Conservation (phyloP, 163 green algal genomes). For the Scenedesmus sp. region DNA sequence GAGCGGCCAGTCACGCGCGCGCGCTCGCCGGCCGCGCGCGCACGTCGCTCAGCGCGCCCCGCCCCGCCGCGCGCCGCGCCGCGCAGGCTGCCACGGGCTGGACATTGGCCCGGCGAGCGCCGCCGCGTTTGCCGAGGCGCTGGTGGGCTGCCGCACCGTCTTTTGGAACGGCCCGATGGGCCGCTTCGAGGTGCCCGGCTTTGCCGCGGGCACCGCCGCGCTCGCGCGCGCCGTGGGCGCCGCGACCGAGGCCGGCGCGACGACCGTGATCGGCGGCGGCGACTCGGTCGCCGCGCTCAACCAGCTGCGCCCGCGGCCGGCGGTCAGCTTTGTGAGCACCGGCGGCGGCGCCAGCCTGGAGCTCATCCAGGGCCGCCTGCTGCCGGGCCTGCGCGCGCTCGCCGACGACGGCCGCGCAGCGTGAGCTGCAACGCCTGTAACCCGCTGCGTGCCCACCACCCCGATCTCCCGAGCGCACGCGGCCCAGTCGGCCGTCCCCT, state of each 20-base stretch:
- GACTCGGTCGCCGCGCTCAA: slow-evolving; percentile 56
- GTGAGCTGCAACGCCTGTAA: too few relatives aligned
- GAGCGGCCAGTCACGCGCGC: too few relatives aligned
- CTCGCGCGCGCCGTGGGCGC: slow-evolving; percentile 48
- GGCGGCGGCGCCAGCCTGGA: slow-evolving; percentile 62
- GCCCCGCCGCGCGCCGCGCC: neutral
- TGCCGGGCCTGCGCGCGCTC: slow-evolving; percentile 60
- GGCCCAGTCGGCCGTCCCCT: too few relatives aligned
- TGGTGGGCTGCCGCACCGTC: slow-evolving; percentile 55
- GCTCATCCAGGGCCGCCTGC: slow-evolving; percentile 54
- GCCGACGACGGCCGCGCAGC: too few relatives aligned
- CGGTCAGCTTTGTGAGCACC: slow-evolving; percentile 61
- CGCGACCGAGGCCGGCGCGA: slow-evolving; percentile 39
- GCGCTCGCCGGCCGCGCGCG: too few relatives aligned
- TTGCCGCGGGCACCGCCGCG: slow-evolving; percentile 48
- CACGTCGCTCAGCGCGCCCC: too few relatives aligned
- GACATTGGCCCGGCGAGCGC: slow-evolving; percentile 58
- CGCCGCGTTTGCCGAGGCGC: slow-evolving; percentile 24
- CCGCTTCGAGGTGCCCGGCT: slow-evolving; percentile 53
- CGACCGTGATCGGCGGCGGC: slow-evolving; percentile 60
- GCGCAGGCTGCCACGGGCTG: slow-evolving; percentile 49
- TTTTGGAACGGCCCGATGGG: slow-evolving; percentile 75
- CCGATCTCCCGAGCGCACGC: too few relatives aligned
- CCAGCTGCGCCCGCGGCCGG: slow-evolving; percentile 19
- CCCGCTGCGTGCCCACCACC: too few relatives aligned